Evolutionary conservation across 805 yeast genomes (phyloP), one percentile per base, ranked within the genome.

Genomic region (Pichia cephalocereana): DNA sequence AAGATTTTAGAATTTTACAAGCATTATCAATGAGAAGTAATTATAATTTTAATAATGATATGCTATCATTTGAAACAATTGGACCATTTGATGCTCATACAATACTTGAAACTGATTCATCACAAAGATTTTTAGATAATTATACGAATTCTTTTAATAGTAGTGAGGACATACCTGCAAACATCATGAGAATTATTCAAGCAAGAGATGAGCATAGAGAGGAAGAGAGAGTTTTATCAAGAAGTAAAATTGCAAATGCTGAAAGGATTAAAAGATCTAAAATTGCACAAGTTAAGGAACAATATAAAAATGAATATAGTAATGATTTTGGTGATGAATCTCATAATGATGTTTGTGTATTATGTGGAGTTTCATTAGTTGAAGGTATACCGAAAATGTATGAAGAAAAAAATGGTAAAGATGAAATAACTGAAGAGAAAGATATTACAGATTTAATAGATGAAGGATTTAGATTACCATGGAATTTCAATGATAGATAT

Each of bases 311-410:
- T 2, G 39, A 47, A 36, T 62, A 54, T 43, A 52, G 58, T 1
- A 58, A 60, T 38, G 62, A 61, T 3, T 60, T 71, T 30, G 61
- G 67, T 15, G 59, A 63, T 15, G 62, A 54, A n/a, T 66, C 68
- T 34, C 41, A 43, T 6, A 19, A 15, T 6, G 47, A 46, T 4
- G 68, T 72, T 1, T 82, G 96, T 66, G 76, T 76, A 32, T 64
- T 83, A 28, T 88, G 96, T 67, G 90, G 88, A 0, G 74, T 77
- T 0, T 74, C 69, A 4, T 65, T 88, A n/a, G 93, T 93, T 3
- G 76, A 71, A 43, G 96, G 96, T 0, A 76, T 84, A 6, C 85
- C 88, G 0, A 67, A 59, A 0, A 76, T 70, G 17, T 77, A 74
- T 53, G 10, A 28, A 18, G 30, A 38, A 12, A 40, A 28, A 14